Percentiles rank a stretch among this genome's conserved stretches.
phyloP scores from a whole-genome alignment of 345 rosid genomes.

The Zanthoxylum bungeanum region DNA sequence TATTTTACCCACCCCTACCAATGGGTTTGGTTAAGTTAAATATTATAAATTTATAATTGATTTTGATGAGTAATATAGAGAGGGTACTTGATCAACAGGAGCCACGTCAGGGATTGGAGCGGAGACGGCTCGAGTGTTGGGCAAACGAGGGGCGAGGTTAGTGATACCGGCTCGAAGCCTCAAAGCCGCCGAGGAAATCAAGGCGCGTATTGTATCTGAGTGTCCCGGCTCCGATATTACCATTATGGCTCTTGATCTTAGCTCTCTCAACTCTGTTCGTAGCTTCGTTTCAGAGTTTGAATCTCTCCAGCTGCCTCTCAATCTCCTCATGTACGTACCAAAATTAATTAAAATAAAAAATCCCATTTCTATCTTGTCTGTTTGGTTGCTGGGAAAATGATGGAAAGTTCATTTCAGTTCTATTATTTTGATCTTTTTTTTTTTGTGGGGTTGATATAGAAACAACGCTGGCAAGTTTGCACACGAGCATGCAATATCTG shows the following conservation, averaged over 20 bases:
- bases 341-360: too few relatives aligned
- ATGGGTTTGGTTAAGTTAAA: too few relatives aligned
- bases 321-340: conserved; percentile 72
- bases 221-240: conserved; percentile 59
- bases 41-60: not conserved
- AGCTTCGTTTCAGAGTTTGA: conserved; percentile 66
- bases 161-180: conserved; percentile 80
- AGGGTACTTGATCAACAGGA: conserved; percentile 32
- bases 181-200: conserved; percentile 83
- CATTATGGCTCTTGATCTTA: conserved; percentile 86
- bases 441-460: conserved; percentile 37
- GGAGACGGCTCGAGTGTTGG: conserved; percentile 87
- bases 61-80: not conserved
- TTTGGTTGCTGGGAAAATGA: conserved; percentile 25
- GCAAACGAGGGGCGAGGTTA: conserved; percentile 73
- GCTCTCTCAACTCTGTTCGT: conserved; percentile 75
- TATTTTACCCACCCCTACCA: too few relatives aligned
- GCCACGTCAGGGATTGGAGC: conserved; percentile 98
- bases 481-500: conserved; percentile 83
- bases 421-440: not conserved
- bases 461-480: conserved; percentile 94
- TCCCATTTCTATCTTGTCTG: too few relatives aligned
- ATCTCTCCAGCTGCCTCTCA: conserved; percentile 69
- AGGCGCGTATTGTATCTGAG: conserved; percentile 69
- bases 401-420: not conserved